A percentile compares a stretch with the other conserved stretches of the same genome.
phyloP scores from a whole-genome alignment of 1,284 basidiomycete species.

The Ustilago sp. region DNA sequence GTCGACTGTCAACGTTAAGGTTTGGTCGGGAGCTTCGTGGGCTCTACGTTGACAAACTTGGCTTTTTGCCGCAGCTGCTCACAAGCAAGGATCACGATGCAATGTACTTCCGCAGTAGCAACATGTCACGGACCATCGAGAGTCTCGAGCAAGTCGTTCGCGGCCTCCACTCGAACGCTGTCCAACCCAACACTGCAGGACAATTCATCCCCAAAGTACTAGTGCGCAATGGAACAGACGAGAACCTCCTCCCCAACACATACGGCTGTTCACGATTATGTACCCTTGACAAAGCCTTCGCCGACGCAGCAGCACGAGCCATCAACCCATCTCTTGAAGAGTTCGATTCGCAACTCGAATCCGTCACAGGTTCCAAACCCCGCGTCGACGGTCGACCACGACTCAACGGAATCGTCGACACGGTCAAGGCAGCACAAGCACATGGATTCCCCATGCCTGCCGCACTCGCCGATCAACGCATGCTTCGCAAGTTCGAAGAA shows the following conservation, averaged over 20 bases:
- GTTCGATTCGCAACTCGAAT: conserved; percentile 77
- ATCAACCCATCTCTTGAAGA: conserved; percentile 78
- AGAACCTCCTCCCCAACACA: conserved; percentile 80
- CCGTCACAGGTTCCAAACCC: conserved; percentile 78
- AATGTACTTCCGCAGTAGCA: conserved; percentile 74
- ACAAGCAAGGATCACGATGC: conserved; percentile 36
- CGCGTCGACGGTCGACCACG: conserved; percentile 81
- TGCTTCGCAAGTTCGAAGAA: conserved; percentile 74
- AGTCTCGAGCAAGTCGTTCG: conserved; percentile 80
- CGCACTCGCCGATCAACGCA: conserved; percentile 35
- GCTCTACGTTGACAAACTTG: conserved; percentile 79
- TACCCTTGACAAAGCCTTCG: conserved; percentile 52
- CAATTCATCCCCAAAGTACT: conserved; percentile 51
- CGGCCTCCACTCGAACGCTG: conserved; percentile 70
- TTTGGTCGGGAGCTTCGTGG: conserved; percentile 76
- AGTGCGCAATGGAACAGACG: conserved; percentile 73
- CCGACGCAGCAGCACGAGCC: conserved; percentile 71
- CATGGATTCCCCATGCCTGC: conserved; percentile 74
- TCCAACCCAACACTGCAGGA: conserved; percentile 19
- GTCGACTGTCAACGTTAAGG: conserved; percentile 78
- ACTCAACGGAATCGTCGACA: conserved; percentile 83
- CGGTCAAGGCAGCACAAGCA: conserved; percentile 74
- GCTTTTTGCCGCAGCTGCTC: conserved; percentile 61
- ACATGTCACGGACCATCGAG: conserved; percentile 81
- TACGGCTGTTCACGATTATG: conserved; percentile 76